Percentiles rank a stretch among this genome's conserved stretches.
These are phyloP conservation scores for Ascochyta koolunga DNA, from an alignment of 2,329 filamentous ascomycete genomes.

Conservation along the genomic window DNA sequence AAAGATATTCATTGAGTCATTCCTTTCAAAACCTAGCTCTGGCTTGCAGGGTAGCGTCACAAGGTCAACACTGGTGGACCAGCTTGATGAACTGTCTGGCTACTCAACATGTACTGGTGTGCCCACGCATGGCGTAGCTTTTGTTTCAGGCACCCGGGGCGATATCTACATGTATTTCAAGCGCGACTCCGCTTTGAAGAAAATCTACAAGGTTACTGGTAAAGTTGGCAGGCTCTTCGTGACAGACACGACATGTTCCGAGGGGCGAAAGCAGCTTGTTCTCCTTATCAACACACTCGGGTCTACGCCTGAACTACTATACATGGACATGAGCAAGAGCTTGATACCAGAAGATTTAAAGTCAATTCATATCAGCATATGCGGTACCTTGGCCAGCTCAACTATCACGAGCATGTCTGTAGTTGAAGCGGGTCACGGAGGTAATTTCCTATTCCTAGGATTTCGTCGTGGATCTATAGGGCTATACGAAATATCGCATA, in stretches of 20 bases:
- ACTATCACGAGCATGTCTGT: slow-evolving; percentile 58
- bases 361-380: slow-evolving; percentile 22
- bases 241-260: background rate
- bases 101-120: slow-evolving; percentile 56
- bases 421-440: slow-evolving; percentile 17
- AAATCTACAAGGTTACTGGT: slow-evolving; percentile 36
- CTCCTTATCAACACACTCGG: slow-evolving; percentile 51
- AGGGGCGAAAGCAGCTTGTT: slow-evolving; percentile 22
- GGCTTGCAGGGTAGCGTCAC: slow-evolving; percentile 8
- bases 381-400: slow-evolving; percentile 51
- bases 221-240: slow-evolving; percentile 53
- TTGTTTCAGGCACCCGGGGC: slow-evolving; percentile 56
- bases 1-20: slow-evolving; percentile 56
- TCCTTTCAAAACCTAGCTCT: slow-evolving; percentile 2
- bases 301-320: slow-evolving; percentile 40
- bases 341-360: background rate
- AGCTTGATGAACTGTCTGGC: slow-evolving; percentile 50
- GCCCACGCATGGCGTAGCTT: slow-evolving; percentile 46
- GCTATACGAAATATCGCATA: slow-evolving; percentile 48
- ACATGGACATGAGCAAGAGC: slow-evolving; percentile 13
- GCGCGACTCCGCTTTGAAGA: slow-evolving; percentile 16
- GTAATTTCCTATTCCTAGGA: slow-evolving; percentile 57
- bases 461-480: slow-evolving; percentile 62
- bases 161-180: slow-evolving; percentile 49
- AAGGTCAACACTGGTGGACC: slow-evolving; percentile 37